These are phyloP conservation scores for Ophiorrhiza pumila DNA, from an alignment of 257 asterid genomes.

Conservation along the genomic window DNA sequence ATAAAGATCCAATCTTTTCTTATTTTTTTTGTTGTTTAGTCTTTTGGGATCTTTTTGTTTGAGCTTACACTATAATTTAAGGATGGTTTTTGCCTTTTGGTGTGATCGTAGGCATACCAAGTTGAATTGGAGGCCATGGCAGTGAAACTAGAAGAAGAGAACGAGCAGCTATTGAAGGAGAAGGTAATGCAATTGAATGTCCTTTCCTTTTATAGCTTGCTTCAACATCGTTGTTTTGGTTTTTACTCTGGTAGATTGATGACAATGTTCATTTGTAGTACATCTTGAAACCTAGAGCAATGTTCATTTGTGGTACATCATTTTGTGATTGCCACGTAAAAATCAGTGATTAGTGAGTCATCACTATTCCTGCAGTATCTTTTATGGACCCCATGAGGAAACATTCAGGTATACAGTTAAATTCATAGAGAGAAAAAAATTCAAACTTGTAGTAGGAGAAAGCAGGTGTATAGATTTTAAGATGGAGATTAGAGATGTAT, in stretches of 20 bases:
- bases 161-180: constrained; percentile 61
- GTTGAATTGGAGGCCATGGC: constrained; percentile 86
- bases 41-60: constrained; percentile 1
- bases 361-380: not conserved
- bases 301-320: not conserved
- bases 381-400: not conserved
- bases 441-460: not conserved
- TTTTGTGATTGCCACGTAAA: not conserved
- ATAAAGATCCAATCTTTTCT: not conserved
- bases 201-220: not conserved
- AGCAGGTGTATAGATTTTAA: not conserved
- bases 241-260: not conserved
- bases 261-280: not conserved
- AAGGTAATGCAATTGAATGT: constrained; percentile 41
- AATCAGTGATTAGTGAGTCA: not conserved
- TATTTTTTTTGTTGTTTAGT: not conserved
- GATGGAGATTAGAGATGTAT: not conserved
- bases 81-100: constrained; percentile 3
- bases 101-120: constrained; percentile 56
- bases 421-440: not conserved
- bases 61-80: not conserved
- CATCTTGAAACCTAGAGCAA: not conserved
- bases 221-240: not conserved
- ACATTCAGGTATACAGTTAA: not conserved
- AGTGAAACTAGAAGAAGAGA: constrained; percentile 76